Evolutionary conservation across 2,329 filamentous ascomycete genomes (phyloP), one percentile per base, ranked within the genome.

Genomic region (Madurella mycetomatis): DNA sequence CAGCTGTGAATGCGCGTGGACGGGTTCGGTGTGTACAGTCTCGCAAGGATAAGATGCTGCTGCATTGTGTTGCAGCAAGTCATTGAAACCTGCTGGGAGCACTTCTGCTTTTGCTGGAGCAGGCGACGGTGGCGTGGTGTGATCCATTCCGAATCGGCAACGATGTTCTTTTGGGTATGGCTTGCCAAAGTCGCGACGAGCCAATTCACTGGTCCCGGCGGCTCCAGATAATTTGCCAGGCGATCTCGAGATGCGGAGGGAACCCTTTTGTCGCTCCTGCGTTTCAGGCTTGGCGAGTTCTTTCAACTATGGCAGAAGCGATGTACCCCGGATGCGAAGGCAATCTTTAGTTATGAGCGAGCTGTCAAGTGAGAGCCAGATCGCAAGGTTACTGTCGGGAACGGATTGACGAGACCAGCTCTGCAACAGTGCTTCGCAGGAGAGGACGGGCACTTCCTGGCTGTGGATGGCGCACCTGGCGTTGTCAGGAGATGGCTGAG

Each of bases 61-160:
- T 41, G 68, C 64, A 63, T 77, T 78, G 59, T 78, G 73, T 53
- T 75, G 71, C 47, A 74, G 65, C 30, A 78, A 60, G 18, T 77
- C 71, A 46, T 73, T 69, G 54, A 76, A 70, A 40, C 72, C 70
- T 53, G 69, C 67, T n/a, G 73, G 70, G 25, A 74, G 67, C 30
- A 67, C 58, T 43, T 74, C 72, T 19, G 54, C 62, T 62, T 45
- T 67, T 61, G 73, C 75, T 17, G 72, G 72, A 51, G 74, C 72
- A 54, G 79, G 77, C 18, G 78, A 79, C 42, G 72, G 73, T 37
- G 75, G 71, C 43, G 69, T 65, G 50, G 65, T 66, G 51, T 66
- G 70, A 56, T 69, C 70, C 75, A 78, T 70, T 54, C 15, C 55
- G 49, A 37, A 30, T 46, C 15, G 9, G 39, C 25, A 32, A n/a